Evolutionary conservation across 371 early-diverging fungal species (phyloP).

Genomic region (Racocetra persica): DNA sequence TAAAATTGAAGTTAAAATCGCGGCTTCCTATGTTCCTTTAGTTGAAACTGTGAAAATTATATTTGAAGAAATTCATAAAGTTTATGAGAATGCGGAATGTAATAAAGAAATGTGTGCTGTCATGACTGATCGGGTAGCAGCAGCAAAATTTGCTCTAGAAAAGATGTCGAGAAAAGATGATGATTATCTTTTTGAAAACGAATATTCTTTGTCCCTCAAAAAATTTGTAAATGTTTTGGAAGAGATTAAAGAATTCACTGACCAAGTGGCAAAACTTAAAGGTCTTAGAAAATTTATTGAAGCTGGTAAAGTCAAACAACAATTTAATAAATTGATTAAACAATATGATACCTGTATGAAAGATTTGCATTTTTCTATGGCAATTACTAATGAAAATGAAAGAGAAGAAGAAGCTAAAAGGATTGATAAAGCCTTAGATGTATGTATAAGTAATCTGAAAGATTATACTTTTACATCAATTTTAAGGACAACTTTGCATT

Average conservation of each 20-base stretch:
- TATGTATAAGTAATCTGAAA: too few species aligned
- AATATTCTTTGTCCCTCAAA: neutral
- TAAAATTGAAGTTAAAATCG: too few species aligned
- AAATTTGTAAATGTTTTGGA: constrained; percentile 13
- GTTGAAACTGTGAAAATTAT: neutral
- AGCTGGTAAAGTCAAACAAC: neutral
- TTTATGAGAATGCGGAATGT: constrained; percentile 21
- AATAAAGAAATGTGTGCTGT: constrained; percentile 6
- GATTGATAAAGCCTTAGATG: too few species aligned
- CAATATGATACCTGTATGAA: constrained; percentile 8
- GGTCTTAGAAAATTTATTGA: constrained; percentile 8
- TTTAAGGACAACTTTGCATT: too few species aligned
- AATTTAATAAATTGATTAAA: neutral
- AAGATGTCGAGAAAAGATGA: neutral
- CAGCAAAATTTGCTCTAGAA: neutral
- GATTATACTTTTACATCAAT: too few species aligned
- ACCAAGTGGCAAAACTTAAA: constrained; percentile 17
- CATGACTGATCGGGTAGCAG: neutral
- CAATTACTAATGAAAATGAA: neutral
- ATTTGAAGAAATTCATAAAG: constrained; percentile 10
- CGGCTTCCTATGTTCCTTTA: too few species aligned
- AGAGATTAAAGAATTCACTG: constrained; percentile 29
- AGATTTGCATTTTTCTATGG: constrained; percentile 13
- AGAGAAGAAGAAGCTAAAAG: too few species aligned
- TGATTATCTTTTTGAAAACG: neutral